These are phyloP conservation scores for Neurospora sp. DNA, from an alignment of 495 filamentous ascomycete species.

Conservation along the genomic window DNA sequence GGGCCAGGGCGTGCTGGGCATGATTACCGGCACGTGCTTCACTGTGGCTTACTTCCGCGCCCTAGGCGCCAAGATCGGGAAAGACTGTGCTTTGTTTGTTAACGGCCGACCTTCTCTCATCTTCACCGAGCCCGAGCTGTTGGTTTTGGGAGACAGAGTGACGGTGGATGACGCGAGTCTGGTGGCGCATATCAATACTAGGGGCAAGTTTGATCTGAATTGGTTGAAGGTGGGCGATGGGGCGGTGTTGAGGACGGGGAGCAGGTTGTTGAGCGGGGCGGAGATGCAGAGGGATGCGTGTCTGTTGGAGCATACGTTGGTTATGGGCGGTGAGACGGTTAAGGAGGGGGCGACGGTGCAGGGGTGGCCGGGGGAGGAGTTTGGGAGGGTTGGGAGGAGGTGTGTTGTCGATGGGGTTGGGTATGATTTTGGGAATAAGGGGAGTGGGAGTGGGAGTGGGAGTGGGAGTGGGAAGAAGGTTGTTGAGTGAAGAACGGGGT, in stretches of 20 bases:
- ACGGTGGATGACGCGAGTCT: conserved; percentile 37
- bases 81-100: conserved; percentile 36
- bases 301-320: conserved; percentile 36
- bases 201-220: conserved; percentile 37
- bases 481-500: not conserved
- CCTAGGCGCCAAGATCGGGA: conserved; percentile 33
- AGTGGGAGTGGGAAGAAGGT: not conserved
- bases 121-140: conserved; percentile 40
- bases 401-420: not conserved
- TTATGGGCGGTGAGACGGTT: conserved; percentile 37
- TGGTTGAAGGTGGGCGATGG: conserved; percentile 29
- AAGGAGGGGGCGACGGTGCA: conserved; percentile 30
- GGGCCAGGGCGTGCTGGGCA: conserved; percentile 29
- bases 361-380: conserved; percentile 37
- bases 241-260: conserved; percentile 32
- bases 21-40: conserved; percentile 33
- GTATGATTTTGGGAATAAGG: not conserved
- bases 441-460: not conserved
- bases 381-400: not conserved
- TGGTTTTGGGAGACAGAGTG: conserved; percentile 35
- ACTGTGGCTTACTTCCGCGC: conserved; percentile 30
- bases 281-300: conserved; percentile 33
- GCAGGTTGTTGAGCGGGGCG: conserved; percentile 32
- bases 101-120: conserved; percentile 31
- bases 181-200: conserved; percentile 23